Evolutionary conservation across 192 early-diverging fungal genomes (phyloP), one percentile per base, ranked within the genome.

Genomic region (Martensiomyces pterosporus): DNA sequence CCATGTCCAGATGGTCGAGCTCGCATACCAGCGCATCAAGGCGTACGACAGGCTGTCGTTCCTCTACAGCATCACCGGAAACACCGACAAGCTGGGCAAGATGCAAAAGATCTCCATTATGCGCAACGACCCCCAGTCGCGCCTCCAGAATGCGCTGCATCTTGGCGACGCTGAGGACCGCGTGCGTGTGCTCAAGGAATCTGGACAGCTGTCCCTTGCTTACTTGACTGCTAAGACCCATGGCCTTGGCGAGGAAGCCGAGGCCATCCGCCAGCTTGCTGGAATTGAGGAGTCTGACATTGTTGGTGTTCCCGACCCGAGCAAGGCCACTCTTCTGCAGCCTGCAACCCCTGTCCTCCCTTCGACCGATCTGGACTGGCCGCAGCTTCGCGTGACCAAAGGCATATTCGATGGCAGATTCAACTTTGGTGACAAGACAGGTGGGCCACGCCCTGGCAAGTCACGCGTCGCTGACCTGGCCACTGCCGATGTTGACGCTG

Each of bases 61-160:
- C 80, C 76, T 97, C 44, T 99, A 99, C 69, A 75, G 94, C 35
- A 82, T 88, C 46, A 93, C 88, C 8, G 97, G 97, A 23, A 94
- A 92, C 64, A 67, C 64, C 1, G 92, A 95, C 17, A 97, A 99
- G 71, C 71, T 97, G 43, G 79, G 70, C 47, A 93, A 91, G 76
- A 96, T 97, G 94, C 78, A 91, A 45, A 92, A 92, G 73, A 96
- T 97, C 61, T 85, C 94, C 1, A 84, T 92, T 56, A 79, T 85
- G 35, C 80, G 90, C 23, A 82, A 85, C 23, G 88, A 97, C 59
- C 53, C 76, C 43, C 89, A 93, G 88, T 85, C 91, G 24, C 87
- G 91, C 22, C 91, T 92, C 68, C 94, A 99, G 54, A 92, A 95
- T 55, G 80, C 94, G 4, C 62, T 96, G 12, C 93, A 88, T 49